Evolutionary conservation across 2,329 filamentous ascomycete species (phyloP).

Genomic region (Pyrenochaeta sp.): DNA sequence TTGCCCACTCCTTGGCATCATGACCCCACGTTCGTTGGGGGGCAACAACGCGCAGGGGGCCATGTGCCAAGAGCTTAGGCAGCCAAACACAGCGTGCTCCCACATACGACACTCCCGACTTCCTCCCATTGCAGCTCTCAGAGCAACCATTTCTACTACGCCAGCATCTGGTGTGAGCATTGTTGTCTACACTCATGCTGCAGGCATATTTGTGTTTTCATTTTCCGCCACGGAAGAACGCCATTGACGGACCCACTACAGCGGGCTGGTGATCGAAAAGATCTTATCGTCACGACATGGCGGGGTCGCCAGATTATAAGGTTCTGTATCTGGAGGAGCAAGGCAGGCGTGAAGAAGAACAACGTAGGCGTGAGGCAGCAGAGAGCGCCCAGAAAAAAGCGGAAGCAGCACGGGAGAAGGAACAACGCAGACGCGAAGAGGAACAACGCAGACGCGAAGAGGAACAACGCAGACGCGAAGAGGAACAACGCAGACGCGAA

Average conservation of each 20-base stretch:
- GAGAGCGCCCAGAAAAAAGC: slow-evolving; percentile 3
- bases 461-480: slow-evolving; percentile 19
- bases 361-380: slow-evolving; percentile 11
- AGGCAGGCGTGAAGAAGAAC: slow-evolving; percentile 14
- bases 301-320: slow-evolving; percentile 13
- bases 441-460: not conserved
- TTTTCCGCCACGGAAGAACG: not conserved
- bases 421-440: not conserved
- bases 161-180: not conserved
- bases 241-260: not conserved
- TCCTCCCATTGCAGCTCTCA: not conserved
- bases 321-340: slow-evolving; percentile 12
- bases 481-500: not conserved
- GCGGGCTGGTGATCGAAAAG: not conserved
- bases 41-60: not conserved
- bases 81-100: not conserved
- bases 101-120: not conserved
- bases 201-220: not conserved
- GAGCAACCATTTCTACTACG: slow-evolving; percentile 1
- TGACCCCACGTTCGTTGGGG: not conserved
- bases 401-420: no score
- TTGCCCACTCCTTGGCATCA: not conserved
- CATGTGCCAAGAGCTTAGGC: not conserved
- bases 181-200: not conserved
- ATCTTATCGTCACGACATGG: slow-evolving; percentile 4